These are phyloP conservation scores for Chlamydomonas incerta DNA, from an alignment of 139 green algal genomes.

Conservation along the genomic window DNA sequence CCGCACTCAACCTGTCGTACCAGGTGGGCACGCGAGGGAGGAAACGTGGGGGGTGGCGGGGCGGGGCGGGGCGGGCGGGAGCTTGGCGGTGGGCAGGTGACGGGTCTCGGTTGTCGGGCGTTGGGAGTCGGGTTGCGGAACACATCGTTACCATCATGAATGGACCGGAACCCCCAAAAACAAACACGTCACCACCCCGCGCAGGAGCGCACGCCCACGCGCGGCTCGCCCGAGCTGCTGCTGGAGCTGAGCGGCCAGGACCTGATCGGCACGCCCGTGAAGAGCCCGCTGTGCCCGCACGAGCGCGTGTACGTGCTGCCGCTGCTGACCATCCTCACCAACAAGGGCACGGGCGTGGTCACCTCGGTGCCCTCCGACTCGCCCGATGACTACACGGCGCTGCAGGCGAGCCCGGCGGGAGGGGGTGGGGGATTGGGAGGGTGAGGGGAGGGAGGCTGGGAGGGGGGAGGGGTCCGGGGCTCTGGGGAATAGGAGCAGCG, in stretches of 20 bases:
- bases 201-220: constrained; percentile 67
- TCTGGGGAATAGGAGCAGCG: background rate
- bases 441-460: background rate
- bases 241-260: constrained; percentile 89
- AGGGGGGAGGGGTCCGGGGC: background rate
- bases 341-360: constrained; percentile 98
- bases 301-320: constrained; percentile 94
- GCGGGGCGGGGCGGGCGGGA: too few species aligned
- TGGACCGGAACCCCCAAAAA: too few species aligned
- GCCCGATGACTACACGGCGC: constrained; percentile 95
- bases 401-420: constrained; percentile 61
- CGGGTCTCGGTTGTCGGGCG: constrained; percentile 4
- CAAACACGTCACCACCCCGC: background rate
- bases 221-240: constrained; percentile 81
- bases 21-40: constrained; percentile 65
- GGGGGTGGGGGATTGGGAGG: background rate
- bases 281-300: constrained; percentile 74
- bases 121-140: too few species aligned
- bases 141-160: too few species aligned
- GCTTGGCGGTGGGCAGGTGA: too few species aligned
- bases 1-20: constrained; percentile 94
- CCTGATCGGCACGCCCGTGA: constrained; percentile 92
- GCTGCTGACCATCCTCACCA: constrained; percentile 97
- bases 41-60: background rate
- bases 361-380: constrained; percentile 96